Evolutionary conservation across 441 rosid species (phyloP), one percentile per base, ranked within the genome.

Genomic region (Pelargonium myrrhifolium): DNA sequence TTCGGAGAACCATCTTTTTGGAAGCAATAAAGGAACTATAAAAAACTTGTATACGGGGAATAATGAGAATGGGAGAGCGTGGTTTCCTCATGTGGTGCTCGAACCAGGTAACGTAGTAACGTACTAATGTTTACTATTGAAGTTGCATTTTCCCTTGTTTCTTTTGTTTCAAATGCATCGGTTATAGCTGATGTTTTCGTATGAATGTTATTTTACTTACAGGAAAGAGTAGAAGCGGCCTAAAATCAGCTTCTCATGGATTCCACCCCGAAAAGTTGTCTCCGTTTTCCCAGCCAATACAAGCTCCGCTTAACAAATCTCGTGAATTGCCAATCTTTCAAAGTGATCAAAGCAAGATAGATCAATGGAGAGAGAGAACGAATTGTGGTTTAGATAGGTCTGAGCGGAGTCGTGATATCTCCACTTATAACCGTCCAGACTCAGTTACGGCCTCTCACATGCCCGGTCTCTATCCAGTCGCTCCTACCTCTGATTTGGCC

Each of bases 31-130:
- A 68, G 80, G 76, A 65, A 76, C 76, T 71, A 55, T 76, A 40
- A 76, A 20, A 53, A 72, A 74, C 71, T 62, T 61, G 8, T 71
- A 64, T 72, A 59, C 74, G 65, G 83, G 73, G 72, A 79, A 73
- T 53, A 70, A 72, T 42, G 72, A 35, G 64, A 80, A 69, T 60
- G 84, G 81, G 64, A 84, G 79, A 77, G 77, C 72, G 58, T 74
- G 83, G 83, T 79, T 84, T 74, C 68, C 83, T 62, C 82, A 72
- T 68, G 72, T 75, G 4, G 72, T 75, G 4, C 75, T 66, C 68
- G 84, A 79, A 49, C 69, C 87, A 78, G 98, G 98, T 89, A 72
- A 76, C 72, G 11, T 56, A n/a, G n/a, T n/a, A n/a, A n/a, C n/a
- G n/a, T n/a, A n/a, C n/a, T n/a, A n/a, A n/a, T n/a, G n/a, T n/a